Percentiles rank a stretch among this genome's conserved stretches.
Evolutionary conservation across 805 yeast species (phyloP).

Genomic region (Candida rishiriensis): DNA sequence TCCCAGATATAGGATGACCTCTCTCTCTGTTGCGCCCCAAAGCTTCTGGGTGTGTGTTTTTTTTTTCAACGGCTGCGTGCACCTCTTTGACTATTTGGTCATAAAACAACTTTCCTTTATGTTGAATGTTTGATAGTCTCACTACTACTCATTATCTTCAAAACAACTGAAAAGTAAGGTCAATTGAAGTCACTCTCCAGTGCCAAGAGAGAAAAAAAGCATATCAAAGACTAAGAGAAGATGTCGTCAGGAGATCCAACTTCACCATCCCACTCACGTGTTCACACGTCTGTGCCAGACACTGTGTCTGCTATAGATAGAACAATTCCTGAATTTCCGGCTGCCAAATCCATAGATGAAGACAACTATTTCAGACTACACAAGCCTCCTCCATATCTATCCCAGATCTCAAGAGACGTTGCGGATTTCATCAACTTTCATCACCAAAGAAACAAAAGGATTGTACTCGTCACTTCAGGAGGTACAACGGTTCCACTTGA

Average conservation of each 20-base stretch:
- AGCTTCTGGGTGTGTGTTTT: too few species aligned
- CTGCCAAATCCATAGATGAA: slow-evolving; percentile 70
- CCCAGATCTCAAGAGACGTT: slow-evolving; percentile 54
- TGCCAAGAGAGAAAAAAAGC: too few species aligned
- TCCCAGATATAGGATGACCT: too few species aligned
- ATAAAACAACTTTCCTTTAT: too few species aligned
- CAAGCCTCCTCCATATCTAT: slow-evolving; percentile 69
- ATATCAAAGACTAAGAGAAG: not conserved
- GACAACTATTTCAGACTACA: slow-evolving; percentile 70
- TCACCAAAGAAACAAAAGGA: slow-evolving; percentile 35
- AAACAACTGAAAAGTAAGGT: too few species aligned
- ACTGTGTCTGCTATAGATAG: slow-evolving; percentile 76
- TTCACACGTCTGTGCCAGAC: slow-evolving; percentile 69
- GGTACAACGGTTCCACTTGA: slow-evolving; percentile 98
- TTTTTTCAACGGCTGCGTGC: too few species aligned
- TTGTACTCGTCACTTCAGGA: slow-evolving; percentile 89
- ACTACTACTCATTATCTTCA: too few species aligned
- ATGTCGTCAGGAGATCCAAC: slow-evolving; percentile 5
- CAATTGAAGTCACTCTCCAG: too few species aligned
- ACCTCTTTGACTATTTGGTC: too few species aligned
- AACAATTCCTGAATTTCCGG: slow-evolving; percentile 67
- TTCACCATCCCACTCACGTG: slow-evolving; percentile 19
- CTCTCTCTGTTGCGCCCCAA: too few species aligned
- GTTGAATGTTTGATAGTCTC: too few species aligned
- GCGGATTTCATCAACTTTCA: slow-evolving; percentile 60